These are phyloP conservation scores for Deinandra increscens DNA, from an alignment of 129 eudicot genomes.

Conservation along the genomic window DNA sequence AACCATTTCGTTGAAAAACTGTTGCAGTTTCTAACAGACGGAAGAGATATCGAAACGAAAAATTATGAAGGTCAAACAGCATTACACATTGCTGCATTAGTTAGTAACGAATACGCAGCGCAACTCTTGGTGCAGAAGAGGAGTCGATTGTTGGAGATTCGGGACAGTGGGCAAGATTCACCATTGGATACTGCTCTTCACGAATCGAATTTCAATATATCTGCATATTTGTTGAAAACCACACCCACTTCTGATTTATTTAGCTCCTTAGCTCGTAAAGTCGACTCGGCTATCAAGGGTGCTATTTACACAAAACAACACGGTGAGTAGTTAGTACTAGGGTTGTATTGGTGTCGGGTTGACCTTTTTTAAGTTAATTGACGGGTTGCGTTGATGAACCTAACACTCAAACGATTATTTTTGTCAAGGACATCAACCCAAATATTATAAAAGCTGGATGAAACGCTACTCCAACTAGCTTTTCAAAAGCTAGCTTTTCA, in stretches of 20 bases:
- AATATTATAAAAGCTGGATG: too few relatives aligned
- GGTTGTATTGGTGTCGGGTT: too few relatives aligned
- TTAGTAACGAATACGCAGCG: slow-evolving; percentile 19
- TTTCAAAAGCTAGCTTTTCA: too few relatives aligned
- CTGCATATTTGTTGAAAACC: not conserved
- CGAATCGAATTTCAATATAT: not conserved
- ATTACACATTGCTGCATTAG: slow-evolving; percentile 21
- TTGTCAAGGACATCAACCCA: too few relatives aligned
- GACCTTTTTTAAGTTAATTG: too few relatives aligned
- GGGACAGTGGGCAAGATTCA: not conserved
- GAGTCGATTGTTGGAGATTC: not conserved
- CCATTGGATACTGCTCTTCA: not conserved
- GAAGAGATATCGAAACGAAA: slow-evolving; percentile 7
- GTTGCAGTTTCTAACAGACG: too few relatives aligned
- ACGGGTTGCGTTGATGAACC: too few relatives aligned
- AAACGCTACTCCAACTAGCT: too few relatives aligned
- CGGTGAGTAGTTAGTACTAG: slow-evolving; percentile 10
- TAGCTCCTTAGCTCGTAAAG: not conserved
- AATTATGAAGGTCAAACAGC: slow-evolving; percentile 17
- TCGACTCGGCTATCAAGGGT: not conserved
- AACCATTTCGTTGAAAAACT: too few relatives aligned
- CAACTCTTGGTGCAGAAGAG: slow-evolving; percentile 8
- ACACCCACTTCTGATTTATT: not conserved
- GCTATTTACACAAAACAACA: not conserved
- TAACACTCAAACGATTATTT: too few relatives aligned